Evolutionary conservation across 129 eudicot species (phyloP).

Genomic region (Helianthus annuus): DNA sequence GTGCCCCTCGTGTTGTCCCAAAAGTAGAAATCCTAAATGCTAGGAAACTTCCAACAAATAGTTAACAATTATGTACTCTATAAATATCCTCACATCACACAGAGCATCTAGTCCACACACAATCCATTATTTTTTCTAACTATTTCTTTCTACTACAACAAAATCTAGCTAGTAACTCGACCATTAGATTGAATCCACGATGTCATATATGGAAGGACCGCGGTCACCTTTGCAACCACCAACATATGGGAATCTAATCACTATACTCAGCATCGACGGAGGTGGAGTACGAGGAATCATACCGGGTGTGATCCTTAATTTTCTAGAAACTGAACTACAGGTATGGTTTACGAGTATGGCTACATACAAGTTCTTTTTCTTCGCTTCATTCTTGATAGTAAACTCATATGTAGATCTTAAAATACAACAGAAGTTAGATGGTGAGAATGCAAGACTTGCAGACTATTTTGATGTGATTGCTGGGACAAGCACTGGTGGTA

Average conservation of each 20-base stretch:
- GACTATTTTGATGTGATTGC: conserved; percentile 61
- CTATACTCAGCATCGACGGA: conserved; percentile 58
- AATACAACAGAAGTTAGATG: conserved; percentile 43
- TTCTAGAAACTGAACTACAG: conserved; percentile 38
- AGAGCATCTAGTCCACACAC: conserved; percentile 2
- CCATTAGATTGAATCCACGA: background rate
- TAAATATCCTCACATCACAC: conserved; percentile 13
- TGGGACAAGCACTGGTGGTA: conserved; percentile 65
- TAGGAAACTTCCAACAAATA: conserved; percentile 7
- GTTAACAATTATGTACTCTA: background rate
- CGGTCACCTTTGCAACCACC: conserved; percentile 32
- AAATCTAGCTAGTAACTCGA: background rate
- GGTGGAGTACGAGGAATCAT: conserved; percentile 64
- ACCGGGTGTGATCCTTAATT: conserved; percentile 44
- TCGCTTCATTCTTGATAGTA: background rate
- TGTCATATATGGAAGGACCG: conserved; percentile 22
- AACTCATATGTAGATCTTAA: background rate
- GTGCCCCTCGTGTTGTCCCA: background rate
- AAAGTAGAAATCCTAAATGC: conserved; percentile 7
- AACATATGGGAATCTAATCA: conserved; percentile 36
- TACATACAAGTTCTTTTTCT: background rate
- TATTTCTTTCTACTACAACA: background rate
- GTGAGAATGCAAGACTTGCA: conserved; percentile 48
- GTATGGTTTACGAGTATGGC: background rate
- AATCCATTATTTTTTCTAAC: background rate